A percentile compares a stretch with the other conserved stretches of the same genome.
Conservation (phyloP, 352 stramenopile species). For the Globisporangium nunn region DNA sequence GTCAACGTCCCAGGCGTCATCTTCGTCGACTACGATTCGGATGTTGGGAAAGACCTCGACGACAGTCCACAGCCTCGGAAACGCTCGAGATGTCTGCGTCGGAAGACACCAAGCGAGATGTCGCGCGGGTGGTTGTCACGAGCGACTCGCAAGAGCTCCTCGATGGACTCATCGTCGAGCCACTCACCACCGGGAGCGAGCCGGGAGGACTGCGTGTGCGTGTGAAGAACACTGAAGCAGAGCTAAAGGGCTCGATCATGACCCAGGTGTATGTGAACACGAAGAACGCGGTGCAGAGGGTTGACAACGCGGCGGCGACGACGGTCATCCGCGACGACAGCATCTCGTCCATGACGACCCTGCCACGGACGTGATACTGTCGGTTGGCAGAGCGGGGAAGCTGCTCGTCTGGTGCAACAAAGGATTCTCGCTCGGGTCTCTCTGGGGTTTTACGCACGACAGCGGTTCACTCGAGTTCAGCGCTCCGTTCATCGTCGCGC, state of each 20-base stretch:
- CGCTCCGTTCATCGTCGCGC: neutral
- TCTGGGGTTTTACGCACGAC: neutral
- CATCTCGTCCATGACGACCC: conserved; percentile 22
- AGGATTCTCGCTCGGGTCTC: neutral
- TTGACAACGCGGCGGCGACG: conserved; percentile 24
- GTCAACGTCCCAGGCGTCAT: neutral
- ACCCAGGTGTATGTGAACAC: conserved; percentile 47
- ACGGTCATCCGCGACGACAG: conserved; percentile 36
- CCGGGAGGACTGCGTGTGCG: conserved; percentile 18
- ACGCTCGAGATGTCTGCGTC: neutral
- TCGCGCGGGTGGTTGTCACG: conserved; percentile 42
- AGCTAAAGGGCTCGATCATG: conserved; percentile 34
- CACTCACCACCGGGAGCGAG: conserved; percentile 28
- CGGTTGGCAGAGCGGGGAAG: neutral
- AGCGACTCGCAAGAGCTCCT: conserved; percentile 48
- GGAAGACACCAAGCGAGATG: neutral
- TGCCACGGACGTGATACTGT: neutral
- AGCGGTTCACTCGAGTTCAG: neutral
- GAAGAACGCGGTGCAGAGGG: conserved; percentile 24
- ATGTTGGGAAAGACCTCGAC: neutral
- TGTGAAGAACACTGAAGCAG: conserved; percentile 44
- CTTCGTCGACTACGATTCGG: neutral
- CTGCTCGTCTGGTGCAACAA: neutral
- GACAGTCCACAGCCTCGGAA: neutral
- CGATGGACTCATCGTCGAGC: conserved; percentile 25